phyloP scores from a whole-genome alignment of 1,139 yeast species.

The Pichia kudriavzevii region DNA sequence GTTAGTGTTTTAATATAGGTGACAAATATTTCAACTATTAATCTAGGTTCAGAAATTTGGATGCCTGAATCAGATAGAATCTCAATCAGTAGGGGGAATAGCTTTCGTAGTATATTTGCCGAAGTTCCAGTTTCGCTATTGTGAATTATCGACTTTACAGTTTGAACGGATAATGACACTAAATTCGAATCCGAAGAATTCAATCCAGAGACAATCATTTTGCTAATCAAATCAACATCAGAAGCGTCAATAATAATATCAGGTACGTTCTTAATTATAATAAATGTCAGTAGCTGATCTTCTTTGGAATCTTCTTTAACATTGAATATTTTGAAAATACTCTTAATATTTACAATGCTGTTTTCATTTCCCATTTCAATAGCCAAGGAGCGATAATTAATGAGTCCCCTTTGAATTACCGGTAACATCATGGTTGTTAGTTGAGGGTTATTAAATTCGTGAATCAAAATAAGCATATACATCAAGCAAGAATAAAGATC shows the following conservation, averaged over 20 bases:
- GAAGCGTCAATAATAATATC: constrained; percentile 29
- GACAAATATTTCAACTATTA: constrained; percentile 49
- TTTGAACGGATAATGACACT: constrained; percentile 43
- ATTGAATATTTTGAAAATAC: constrained; percentile 35
- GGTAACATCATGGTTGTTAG: constrained; percentile 51
- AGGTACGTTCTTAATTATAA: constrained; percentile 50
- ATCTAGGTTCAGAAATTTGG: constrained; percentile 30
- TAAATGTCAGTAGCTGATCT: constrained; percentile 49
- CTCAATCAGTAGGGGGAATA: constrained; percentile 35
- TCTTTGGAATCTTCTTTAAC: constrained; percentile 24
- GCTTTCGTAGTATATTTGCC: constrained; percentile 23
- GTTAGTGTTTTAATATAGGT: constrained; percentile 30
- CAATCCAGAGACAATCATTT: constrained; percentile 33
- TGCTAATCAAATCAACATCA: constrained; percentile 32
- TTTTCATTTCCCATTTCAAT: constrained; percentile 15
- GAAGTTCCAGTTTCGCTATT: constrained; percentile 13
- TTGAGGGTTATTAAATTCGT: constrained; percentile 35
- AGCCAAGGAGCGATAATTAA: constrained; percentile 10
- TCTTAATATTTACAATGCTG: constrained; percentile 27
- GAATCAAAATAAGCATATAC: constrained; percentile 53
- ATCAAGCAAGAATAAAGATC: constrained; percentile 69
- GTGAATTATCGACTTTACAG: constrained; percentile 48
- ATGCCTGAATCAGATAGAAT: constrained; percentile 21
- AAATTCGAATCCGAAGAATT: constrained; percentile 29
- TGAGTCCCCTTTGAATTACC: constrained; percentile 36